Evolutionary conservation across 2,329 filamentous ascomycete genomes (phyloP), one percentile per base, ranked within the genome.

Genomic region (Diaporthe sp.): DNA sequence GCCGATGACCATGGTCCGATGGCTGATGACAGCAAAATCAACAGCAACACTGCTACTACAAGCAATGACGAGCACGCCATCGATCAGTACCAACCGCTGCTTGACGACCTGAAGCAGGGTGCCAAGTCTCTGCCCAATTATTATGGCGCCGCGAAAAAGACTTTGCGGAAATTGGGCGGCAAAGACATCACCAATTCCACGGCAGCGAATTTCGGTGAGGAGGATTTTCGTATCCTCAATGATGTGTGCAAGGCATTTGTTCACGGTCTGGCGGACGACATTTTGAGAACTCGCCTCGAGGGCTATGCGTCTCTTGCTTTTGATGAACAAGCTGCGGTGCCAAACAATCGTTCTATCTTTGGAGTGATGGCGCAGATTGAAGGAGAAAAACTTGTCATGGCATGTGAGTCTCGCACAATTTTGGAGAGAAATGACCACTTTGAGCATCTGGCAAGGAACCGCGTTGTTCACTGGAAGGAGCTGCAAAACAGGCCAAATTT

Each of bases 311-410:
- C 90, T 2, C 84, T 92, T 9, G 80, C 82, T 8, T 85, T 85
- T 42, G 81, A 80, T 19, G 72, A 80, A 0, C 79, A 80, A 3
- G 71, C 77, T 3, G 78, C 82, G 8, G 82, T 62, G 55, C 58
- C 76, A 7, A 44, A 31, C 9, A 74, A 84, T 74, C 87, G 89
- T 53, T 89, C 90, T 4, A 85, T 93, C 0, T 82, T 85, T n/a
- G 89, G 90, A 0, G 85, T 91, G 3, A 87, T 84, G 76, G 86
- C 84, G 19, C 89, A 92, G 77, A 82, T 87, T 2, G 91, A 93
- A 78, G 91, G 91, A 10, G 91, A 92, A 79, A 83, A 84, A 28
- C 80, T 91, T 31, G 83, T 88, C 1, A 85, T 88, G 80, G 79
- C 84, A 3, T 90, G 86, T 85, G 86, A 88, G 28, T 80, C 77